Percentiles rank a stretch among this genome's conserved stretches.
These are phyloP conservation scores for Ceratocystis ficicola DNA, from an alignment of 2,329 filamentous ascomycete species.

Conservation along the genomic window DNA sequence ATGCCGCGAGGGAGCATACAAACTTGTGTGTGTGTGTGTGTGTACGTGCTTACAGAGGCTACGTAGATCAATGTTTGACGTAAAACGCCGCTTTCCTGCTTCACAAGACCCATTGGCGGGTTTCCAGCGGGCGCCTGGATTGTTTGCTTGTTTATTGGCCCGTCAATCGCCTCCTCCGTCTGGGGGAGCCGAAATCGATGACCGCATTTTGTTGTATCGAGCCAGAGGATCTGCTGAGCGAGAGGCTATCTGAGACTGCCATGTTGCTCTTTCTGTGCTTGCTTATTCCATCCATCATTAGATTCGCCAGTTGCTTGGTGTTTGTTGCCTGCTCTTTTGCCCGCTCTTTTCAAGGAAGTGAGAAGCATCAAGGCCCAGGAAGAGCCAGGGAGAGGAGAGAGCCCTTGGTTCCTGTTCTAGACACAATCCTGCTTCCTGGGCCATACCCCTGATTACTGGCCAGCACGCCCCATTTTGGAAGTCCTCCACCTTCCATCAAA, in stretches of 20 bases:
- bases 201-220: background rate
- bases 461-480: slow-evolving; percentile 7
- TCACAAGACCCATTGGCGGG: background rate
- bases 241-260: background rate
- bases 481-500: background rate
- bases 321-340: background rate
- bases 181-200: background rate
- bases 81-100: slow-evolving; percentile 2
- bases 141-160: background rate
- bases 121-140: background rate
- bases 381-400: background rate
- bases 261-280: background rate
- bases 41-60: background rate
- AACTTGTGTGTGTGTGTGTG: background rate
- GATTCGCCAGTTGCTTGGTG: background rate
- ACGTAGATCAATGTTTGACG: slow-evolving; percentile 5
- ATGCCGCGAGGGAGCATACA: too few species aligned
- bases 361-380: background rate
- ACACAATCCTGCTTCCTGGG: slow-evolving; percentile 6
- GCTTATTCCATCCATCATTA: background rate
- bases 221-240: background rate
- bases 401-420: slow-evolving; percentile 5
- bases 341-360: background rate
- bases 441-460: background rate
- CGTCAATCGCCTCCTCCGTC: background rate